phyloP scores from a whole-genome alignment of 176 grass and related monocot genomes.

The Leersia perrieri region DNA sequence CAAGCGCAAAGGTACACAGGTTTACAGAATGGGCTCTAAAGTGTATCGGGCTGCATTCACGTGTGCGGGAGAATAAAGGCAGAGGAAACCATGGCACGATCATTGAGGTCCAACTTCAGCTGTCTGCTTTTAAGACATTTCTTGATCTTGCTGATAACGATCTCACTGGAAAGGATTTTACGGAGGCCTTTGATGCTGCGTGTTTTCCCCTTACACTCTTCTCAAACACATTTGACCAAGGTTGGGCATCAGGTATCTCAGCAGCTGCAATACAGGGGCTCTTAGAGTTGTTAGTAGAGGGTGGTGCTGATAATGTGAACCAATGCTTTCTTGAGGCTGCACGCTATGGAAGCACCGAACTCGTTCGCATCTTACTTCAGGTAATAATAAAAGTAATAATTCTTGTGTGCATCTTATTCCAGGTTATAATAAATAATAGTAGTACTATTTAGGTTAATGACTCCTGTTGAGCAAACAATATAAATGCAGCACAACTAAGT shows the following conservation, averaged over 20 bases:
- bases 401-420: slow-evolving; percentile 64
- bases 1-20: slow-evolving; percentile 78
- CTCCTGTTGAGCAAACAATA: background rate
- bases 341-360: slow-evolving; percentile 93
- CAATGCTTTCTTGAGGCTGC: slow-evolving; percentile 98
- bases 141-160: slow-evolving; percentile 86
- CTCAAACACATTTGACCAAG: slow-evolving; percentile 76
- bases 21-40: slow-evolving; percentile 98
- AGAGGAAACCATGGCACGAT: slow-evolving; percentile 66
- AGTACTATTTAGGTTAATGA: slow-evolving; percentile 9
- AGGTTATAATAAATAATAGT: slow-evolving; percentile 35
- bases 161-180: slow-evolving; percentile 96
- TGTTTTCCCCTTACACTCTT: slow-evolving; percentile 97
- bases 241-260: slow-evolving; percentile 76
- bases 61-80: slow-evolving; percentile 45
- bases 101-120: slow-evolving; percentile 79
- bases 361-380: slow-evolving; percentile 90
- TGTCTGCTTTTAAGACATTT: slow-evolving; percentile 89
- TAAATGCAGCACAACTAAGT: slow-evolving; percentile 22
- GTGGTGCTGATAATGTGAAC: slow-evolving; percentile 97
- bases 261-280: slow-evolving; percentile 75
- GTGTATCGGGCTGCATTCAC: slow-evolving; percentile 75
- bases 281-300: slow-evolving; percentile 91
- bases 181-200: slow-evolving; percentile 94
- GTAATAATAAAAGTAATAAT: slow-evolving; percentile 34